A percentile compares a stretch with the other conserved stretches of the same genome.
Evolutionary conservation across 345 rosid species (phyloP).

Genomic region (Sisymbrium altissimum): DNA sequence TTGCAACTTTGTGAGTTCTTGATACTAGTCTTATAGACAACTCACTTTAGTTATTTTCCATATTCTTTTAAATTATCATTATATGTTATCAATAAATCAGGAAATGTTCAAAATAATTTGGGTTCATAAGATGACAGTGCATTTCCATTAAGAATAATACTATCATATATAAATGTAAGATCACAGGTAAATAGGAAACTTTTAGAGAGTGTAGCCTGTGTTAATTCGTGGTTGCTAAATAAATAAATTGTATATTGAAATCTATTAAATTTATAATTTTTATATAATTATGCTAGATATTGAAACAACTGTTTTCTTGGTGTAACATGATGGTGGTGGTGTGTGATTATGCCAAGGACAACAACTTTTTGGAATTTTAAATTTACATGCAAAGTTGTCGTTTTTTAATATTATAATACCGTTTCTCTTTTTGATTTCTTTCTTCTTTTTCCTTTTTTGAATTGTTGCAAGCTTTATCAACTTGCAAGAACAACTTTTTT

Average conservation of each 20-base stretch:
- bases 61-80: background rate
- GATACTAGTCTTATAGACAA: background rate
- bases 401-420: background rate
- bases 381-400: constrained; percentile 25
- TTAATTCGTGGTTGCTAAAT: background rate
- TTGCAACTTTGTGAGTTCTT: background rate
- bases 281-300: background rate
- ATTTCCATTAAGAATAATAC: background rate
- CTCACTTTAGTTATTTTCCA: background rate
- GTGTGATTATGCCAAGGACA: constrained; percentile 22
- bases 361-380: constrained; percentile 11
- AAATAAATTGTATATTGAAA: background rate
- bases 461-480: constrained; percentile 18
- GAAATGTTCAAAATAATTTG: background rate
- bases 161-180: background rate
- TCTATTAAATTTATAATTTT: background rate
- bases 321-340: constrained; percentile 27
- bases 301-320: constrained; percentile 21
- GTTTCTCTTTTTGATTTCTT: background rate
- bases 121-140: background rate
- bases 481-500: constrained; percentile 12
- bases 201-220: background rate
- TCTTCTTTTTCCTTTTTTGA: background rate
- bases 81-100: background rate
- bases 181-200: background rate